Conservation (phyloP, 768 basidiomycete genomes). For the Leccinum truebloodii region DNA sequence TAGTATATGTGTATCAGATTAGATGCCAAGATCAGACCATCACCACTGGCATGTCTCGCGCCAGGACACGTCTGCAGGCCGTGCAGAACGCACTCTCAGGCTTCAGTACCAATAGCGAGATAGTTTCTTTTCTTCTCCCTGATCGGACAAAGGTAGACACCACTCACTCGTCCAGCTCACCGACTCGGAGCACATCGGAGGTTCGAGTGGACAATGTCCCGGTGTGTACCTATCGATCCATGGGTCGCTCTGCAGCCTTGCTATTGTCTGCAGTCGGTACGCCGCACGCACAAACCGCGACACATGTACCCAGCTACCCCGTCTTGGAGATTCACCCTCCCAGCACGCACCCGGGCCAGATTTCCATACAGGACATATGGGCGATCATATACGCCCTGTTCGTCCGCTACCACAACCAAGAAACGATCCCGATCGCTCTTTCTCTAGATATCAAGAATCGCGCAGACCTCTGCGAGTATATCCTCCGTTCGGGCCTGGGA, state of each 20-base stretch:
- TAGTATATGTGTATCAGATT: constrained; percentile 8
- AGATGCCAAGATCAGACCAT: background rate
- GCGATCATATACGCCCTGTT: constrained; percentile 43
- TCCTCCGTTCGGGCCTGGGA: constrained; percentile 41
- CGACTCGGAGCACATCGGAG: background rate
- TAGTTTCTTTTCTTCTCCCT: constrained; percentile 14
- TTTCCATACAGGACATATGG: constrained; percentile 41
- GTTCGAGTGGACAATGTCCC: constrained; percentile 11
- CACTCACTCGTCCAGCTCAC: background rate
- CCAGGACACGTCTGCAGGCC: constrained; percentile 8
- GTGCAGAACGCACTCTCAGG: constrained; percentile 14
- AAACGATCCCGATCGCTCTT: constrained; percentile 42
- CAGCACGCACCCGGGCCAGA: background rate
- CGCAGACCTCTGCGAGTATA: constrained; percentile 37
- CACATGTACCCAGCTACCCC: constrained; percentile 22
- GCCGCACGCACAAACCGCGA: constrained; percentile 18
- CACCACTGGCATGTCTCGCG: constrained; percentile 13
- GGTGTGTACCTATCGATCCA: constrained; percentile 15
- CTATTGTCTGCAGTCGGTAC: constrained; percentile 23
- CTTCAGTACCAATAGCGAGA: background rate
- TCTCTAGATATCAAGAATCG: constrained; percentile 30
- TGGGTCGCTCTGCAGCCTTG: constrained; percentile 13
- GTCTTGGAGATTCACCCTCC: constrained; percentile 17
- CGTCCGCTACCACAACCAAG: constrained; percentile 38
- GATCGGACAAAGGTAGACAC: constrained; percentile 16